Percentiles rank a stretch among this genome's conserved stretches.
Conservation (phyloP, 371 early-diverging fungal species). For the Syncephalastrum racemosum region DNA sequence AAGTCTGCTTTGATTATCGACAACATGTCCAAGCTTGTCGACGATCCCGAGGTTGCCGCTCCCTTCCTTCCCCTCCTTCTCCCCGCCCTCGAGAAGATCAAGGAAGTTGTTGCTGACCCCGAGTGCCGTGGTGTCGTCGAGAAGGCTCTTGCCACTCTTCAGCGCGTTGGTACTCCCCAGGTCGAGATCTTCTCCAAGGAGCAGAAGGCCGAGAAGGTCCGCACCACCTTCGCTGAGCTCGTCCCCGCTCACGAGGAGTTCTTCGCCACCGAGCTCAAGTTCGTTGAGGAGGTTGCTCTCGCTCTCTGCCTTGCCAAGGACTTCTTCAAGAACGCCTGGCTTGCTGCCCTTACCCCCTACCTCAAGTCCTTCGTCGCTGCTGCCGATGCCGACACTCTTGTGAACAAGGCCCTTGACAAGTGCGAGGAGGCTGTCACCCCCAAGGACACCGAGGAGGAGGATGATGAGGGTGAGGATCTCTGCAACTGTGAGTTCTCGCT, state of each 20-base stretch:
- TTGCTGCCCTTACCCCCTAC: slow-evolving; percentile 37
- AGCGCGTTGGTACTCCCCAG: slow-evolving; percentile 29
- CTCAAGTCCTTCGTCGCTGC: slow-evolving; percentile 18
- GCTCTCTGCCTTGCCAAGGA: slow-evolving; percentile 33
- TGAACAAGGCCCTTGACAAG: slow-evolving; percentile 32
- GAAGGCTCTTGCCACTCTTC: slow-evolving; percentile 44
- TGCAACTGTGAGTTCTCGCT: slow-evolving; percentile 80
- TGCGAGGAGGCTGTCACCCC: slow-evolving; percentile 46
- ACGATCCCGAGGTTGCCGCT: slow-evolving; percentile 74
- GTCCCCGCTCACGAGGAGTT: slow-evolving; percentile 44
- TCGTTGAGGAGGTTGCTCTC: slow-evolving; percentile 34
- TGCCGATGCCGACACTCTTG: slow-evolving; percentile 31
- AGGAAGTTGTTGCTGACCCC: slow-evolving; percentile 77
- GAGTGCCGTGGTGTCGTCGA: slow-evolving; percentile 70
- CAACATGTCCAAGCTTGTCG: slow-evolving; percentile 84
- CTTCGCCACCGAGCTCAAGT: slow-evolving; percentile 37
- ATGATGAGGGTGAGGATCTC: slow-evolving; percentile 73
- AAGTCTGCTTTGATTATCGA: slow-evolving; percentile 83
- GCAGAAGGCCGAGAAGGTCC: slow-evolving; percentile 47
- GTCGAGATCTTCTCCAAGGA: slow-evolving; percentile 36
- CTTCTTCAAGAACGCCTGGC: slow-evolving; percentile 39
- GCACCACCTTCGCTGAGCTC: slow-evolving; percentile 33
- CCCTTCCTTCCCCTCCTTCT: slow-evolving; percentile 80
- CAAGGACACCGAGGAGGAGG: slow-evolving; percentile 55
- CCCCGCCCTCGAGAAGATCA: slow-evolving; percentile 73